Conservation (phyloP, 768 basidiomycete genomes). For the Podaxis sp. region DNA sequence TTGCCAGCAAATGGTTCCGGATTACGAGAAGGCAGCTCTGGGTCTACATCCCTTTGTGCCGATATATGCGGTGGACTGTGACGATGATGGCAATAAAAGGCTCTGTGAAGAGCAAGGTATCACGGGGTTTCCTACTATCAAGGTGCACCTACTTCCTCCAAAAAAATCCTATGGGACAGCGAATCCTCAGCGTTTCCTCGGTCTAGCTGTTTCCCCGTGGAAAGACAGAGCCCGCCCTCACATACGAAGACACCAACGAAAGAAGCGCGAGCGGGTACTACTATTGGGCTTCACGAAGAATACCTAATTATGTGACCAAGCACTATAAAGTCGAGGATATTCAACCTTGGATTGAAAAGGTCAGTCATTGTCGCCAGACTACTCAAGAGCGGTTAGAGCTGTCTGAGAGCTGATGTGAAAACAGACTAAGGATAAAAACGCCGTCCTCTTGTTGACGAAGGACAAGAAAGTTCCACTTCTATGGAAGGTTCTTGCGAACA, state of each 20-base stretch:
- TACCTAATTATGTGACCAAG: conserved; percentile 69
- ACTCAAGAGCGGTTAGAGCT: neutral
- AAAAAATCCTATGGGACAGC: neutral
- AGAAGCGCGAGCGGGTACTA: conserved; percentile 63
- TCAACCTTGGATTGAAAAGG: conserved; percentile 67
- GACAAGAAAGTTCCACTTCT: conserved; percentile 72
- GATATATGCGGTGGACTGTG: conserved; percentile 88
- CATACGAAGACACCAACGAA: conserved; percentile 62
- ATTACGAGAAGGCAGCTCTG: conserved; percentile 77
- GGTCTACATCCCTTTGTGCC: conserved; percentile 80
- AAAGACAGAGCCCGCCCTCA: conserved; percentile 50
- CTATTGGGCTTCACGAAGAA: conserved; percentile 71
- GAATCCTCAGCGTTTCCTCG: neutral
- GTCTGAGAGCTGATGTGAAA: neutral
- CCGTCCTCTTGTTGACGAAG: conserved; percentile 68
- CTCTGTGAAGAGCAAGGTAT: conserved; percentile 81
- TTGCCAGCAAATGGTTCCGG: conserved; percentile 80
- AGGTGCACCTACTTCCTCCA: conserved; percentile 39
- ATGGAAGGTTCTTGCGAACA: conserved; percentile 77
- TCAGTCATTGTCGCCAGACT: conserved; percentile 28
- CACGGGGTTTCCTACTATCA: conserved; percentile 90
- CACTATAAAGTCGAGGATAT: conserved; percentile 55
- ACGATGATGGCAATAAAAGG: conserved; percentile 72
- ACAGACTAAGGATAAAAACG: conserved; percentile 39
- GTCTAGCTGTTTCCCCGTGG: conserved; percentile 78